Base-by-base conservation (phyloP, 495 filamentous ascomycete genomes). In the Aspergillus heteromorphus region DNA sequence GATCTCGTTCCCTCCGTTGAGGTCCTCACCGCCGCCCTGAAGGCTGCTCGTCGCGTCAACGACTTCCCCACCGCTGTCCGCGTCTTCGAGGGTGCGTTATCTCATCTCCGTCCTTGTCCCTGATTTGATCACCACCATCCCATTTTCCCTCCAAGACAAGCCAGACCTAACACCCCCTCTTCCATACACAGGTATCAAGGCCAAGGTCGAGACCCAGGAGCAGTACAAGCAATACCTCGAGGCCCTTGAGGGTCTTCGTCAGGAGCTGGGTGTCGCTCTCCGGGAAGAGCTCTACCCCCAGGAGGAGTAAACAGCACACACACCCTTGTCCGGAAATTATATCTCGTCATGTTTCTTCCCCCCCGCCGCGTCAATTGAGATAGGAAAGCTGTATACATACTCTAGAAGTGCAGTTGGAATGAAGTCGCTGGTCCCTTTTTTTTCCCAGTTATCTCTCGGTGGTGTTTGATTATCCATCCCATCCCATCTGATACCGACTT, bases 181-280 rank as follows among this genome's bases (percentile, higher is more conserved):
- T 40, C n/a, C 19, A 16, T n/a, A 50, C 57, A 68, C 67, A 96
- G 91, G 92, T 67, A 87, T 99, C 83, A 96, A 96, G 78, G 90
- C 90, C 76, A 99, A 99, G 83, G 95, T 97, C 61, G 95, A 99
- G 79, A 97, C 93, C 83, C 85, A 87, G 73, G 82, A 84, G 61
- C 93, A 99, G 79, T 99, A 99, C 79, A 80, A 97, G 71, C 89
- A 97, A 78, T 99, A 99, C 77, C 86, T 99, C 50, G 80, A 87
- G 62, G 86, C 95, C 74, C 91, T 99, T 51, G 89, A 95, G 79
- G 79, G 84, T 59, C 80, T 97, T 59, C 88, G 92, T 58, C 89
- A 93, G 76, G 93, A 99, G 75, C 79, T 99, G 45, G 92, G 95
- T 62, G 84, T 99, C 61, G 76, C 80, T 56, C 81, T 97, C 59